Percentiles rank a stretch among this genome's conserved stretches.
Evolutionary conservation across 768 basidiomycete species (phyloP).

Genomic region (Russula earlei): DNA sequence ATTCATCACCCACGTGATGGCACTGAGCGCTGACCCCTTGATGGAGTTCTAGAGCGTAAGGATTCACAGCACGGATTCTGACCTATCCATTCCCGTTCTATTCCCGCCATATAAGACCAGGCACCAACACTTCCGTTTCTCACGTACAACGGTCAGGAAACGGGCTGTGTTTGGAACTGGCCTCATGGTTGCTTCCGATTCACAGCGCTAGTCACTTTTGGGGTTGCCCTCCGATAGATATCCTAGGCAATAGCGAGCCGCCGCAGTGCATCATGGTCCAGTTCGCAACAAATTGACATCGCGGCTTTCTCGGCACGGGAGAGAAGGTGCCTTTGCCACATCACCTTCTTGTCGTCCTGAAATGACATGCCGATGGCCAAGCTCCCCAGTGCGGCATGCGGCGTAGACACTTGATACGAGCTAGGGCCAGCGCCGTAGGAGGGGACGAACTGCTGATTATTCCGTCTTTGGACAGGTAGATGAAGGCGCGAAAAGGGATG

Average conservation of each 20-base stretch:
- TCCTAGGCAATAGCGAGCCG: too few species aligned
- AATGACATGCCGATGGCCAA: too few species aligned
- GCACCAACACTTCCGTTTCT: constrained; percentile 5
- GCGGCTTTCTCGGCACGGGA: not conserved
- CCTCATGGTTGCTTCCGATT: not conserved
- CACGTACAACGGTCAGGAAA: constrained; percentile 1
- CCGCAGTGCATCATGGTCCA: not conserved
- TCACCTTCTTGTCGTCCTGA: not conserved
- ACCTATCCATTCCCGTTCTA: constrained; percentile 6
- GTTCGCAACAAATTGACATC: not conserved
- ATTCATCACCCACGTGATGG: constrained; percentile 9
- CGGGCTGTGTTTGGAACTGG: not conserved
- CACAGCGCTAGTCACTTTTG: not conserved
- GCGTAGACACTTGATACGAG: not conserved
- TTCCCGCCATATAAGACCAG: constrained; percentile 4
- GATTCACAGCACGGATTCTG: not conserved
- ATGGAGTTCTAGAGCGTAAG: not conserved
- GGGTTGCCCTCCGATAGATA: not conserved
- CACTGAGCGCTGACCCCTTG: not conserved
- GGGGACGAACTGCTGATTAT: not conserved
- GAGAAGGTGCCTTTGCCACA: not conserved
- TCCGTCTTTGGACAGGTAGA: too few species aligned
- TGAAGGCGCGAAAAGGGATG: not conserved
- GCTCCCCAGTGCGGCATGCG: too few species aligned
- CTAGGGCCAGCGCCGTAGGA: not conserved